Conservation (phyloP, 208 protist genomes). For the Leishmania martiniquensis region DNA sequence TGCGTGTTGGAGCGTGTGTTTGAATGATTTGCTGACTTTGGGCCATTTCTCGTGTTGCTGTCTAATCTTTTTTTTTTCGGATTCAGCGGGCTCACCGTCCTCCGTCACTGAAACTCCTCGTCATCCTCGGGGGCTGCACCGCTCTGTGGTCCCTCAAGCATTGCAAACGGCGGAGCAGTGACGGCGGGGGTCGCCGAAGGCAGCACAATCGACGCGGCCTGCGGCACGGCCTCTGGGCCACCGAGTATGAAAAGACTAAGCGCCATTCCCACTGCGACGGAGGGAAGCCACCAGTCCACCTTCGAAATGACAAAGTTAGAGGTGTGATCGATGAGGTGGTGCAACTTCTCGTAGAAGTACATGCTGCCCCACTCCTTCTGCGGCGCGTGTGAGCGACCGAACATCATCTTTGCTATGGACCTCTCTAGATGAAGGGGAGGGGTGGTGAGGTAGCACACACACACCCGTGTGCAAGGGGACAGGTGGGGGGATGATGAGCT, state of each 20-base stretch:
- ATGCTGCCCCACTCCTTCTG: constrained; percentile 83
- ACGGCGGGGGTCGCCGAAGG: constrained; percentile 58
- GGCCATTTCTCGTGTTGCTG: not conserved
- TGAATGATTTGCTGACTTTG: not conserved
- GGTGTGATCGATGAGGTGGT: constrained; percentile 82
- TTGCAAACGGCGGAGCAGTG: constrained; percentile 60
- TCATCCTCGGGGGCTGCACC: constrained; percentile 50
- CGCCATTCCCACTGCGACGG: constrained; percentile 71
- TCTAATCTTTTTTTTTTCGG: too few species aligned
- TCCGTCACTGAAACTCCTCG: constrained; percentile 29
- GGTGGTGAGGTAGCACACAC: not conserved
- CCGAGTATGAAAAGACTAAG: constrained; percentile 77
- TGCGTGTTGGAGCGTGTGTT: too few species aligned
- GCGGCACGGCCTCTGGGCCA: constrained; percentile 57
- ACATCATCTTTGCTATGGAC: constrained; percentile 46
- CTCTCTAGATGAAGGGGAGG: not conserved
- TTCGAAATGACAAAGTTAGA: constrained; percentile 78
- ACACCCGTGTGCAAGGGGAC: not conserved
- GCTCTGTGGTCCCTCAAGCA: constrained; percentile 23
- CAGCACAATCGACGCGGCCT: constrained; percentile 52
- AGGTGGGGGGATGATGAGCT: not conserved
- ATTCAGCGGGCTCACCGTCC: not conserved
- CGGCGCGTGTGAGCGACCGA: constrained; percentile 62
- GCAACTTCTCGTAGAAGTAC: constrained; percentile 89
- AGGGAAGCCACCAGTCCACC: constrained; percentile 85